Evolutionary conservation across 768 basidiomycete species (phyloP).

Genomic region (Boletus tomentosulus): DNA sequence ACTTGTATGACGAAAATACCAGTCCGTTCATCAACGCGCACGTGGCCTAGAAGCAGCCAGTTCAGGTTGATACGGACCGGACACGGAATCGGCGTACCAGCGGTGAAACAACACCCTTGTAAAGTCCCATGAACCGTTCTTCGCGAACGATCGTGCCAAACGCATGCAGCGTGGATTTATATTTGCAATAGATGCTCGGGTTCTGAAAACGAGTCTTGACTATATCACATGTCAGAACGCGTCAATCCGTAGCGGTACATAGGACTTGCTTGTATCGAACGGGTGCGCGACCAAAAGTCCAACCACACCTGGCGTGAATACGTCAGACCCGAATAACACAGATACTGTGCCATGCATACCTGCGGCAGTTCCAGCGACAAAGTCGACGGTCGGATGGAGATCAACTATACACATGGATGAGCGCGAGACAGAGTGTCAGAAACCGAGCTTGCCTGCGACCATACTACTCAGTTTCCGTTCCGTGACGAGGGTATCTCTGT

Average conservation of each 20-base stretch:
- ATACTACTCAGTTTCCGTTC: constrained; percentile 3
- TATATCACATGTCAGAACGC: constrained; percentile 20
- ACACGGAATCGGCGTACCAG: constrained; percentile 47
- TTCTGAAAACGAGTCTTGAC: constrained; percentile 83
- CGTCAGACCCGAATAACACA: background rate
- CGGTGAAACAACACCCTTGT: constrained; percentile 76
- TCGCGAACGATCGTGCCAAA: constrained; percentile 64
- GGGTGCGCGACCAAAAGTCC: constrained; percentile 72
- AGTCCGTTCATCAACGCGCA: constrained; percentile 80
- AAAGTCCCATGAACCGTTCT: constrained; percentile 65
- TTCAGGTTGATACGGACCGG: background rate
- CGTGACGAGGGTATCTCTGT: background rate
- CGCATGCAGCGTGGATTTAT: constrained; percentile 62
- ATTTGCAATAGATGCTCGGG: constrained; percentile 51
- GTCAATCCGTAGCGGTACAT: background rate
- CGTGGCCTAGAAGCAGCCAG: constrained; percentile 44
- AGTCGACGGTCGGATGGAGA: constrained; percentile 67
- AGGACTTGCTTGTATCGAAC: constrained; percentile 58
- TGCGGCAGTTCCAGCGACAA: constrained; percentile 72
- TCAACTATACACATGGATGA: constrained; percentile 15
- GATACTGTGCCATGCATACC: constrained; percentile 32
- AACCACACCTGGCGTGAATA: constrained; percentile 43
- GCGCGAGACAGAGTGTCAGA: background rate
- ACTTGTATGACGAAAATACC: constrained; percentile 81
- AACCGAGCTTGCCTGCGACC: constrained; percentile 18